phyloP scores from a whole-genome alignment of 495 filamentous ascomycete species.

The Mytilinidion resinicola region DNA sequence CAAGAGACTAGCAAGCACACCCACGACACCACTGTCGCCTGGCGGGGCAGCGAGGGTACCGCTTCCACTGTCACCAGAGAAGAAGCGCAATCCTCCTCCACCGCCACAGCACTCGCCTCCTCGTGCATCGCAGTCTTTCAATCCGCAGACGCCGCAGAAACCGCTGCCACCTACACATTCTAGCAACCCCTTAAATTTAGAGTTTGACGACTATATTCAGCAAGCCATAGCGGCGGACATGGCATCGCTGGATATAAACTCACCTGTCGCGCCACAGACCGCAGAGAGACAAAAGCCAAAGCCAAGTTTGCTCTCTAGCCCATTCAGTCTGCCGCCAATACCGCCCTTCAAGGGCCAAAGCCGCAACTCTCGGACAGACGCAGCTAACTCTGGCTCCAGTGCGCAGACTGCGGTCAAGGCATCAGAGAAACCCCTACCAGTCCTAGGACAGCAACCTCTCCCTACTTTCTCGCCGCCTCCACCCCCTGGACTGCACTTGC shows the following conservation, averaged over 20 bases:
- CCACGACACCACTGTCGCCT: conserved; percentile 45
- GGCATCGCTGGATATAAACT: conserved; percentile 18
- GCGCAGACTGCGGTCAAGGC: not conserved
- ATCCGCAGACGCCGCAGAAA: conserved; percentile 20
- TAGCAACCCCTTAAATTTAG: conserved; percentile 20
- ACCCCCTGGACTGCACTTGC: no score
- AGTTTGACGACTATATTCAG: conserved; percentile 37
- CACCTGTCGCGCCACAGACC: conserved; percentile 12
- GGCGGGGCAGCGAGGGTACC: conserved; percentile 48
- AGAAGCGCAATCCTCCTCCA: conserved; percentile 10
- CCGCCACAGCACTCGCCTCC: conserved; percentile 15
- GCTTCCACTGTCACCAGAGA: conserved; percentile 51
- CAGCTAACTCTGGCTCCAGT: not conserved
- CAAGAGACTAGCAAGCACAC: conserved; percentile 46
- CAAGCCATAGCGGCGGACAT: conserved; percentile 35
- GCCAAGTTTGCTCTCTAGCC: conserved; percentile 8
- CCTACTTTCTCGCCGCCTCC: conserved; percentile 13
- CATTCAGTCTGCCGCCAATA: conserved; percentile 22
- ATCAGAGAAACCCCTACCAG: not conserved
- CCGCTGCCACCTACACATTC: conserved; percentile 23
- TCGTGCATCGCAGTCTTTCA: conserved; percentile 41
- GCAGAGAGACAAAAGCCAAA: not conserved
- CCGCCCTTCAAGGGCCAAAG: conserved; percentile 23
- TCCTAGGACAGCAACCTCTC: conserved; percentile 14
- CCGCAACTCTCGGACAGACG: not conserved